These are phyloP conservation scores for Geotrichum klebahnii DNA, from an alignment of 1,139 yeast species.

Conservation along the genomic window DNA sequence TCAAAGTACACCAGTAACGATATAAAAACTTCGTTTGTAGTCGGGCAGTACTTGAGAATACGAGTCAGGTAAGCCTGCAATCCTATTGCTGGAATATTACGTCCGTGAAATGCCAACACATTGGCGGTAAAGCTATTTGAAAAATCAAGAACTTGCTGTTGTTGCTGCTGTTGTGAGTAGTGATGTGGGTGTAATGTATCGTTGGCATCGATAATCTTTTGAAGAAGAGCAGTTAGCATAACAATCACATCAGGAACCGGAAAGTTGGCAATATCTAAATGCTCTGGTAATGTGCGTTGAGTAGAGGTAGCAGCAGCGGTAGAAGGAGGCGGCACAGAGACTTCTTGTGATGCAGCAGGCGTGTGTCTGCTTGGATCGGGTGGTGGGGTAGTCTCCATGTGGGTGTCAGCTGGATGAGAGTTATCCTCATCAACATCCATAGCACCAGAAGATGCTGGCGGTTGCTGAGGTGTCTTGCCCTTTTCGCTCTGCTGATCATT, in stretches of 20 bases:
- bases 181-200: conserved; percentile 76
- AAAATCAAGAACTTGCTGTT: not conserved
- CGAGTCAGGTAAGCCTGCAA: conserved; percentile 84
- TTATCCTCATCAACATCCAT: conserved; percentile 8
- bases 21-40: conserved; percentile 91
- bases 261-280: conserved; percentile 74
- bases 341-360: conserved; percentile 17
- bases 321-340: conserved; percentile 6
- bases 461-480: not conserved
- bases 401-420: not conserved
- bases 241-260: conserved; percentile 75
- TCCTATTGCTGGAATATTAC: conserved; percentile 90
- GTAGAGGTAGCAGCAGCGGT: conserved; percentile 21
- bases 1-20: conserved; percentile 90
- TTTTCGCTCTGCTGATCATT: not conserved
- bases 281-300: conserved; percentile 39
- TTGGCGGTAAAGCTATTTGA: conserved; percentile 51
- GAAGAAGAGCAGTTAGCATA: conserved; percentile 80
- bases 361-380: not conserved
- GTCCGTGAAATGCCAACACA: conserved; percentile 89
- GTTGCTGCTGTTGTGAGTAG: conserved; percentile 44
- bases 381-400: conserved; percentile 7
- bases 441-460: not conserved
- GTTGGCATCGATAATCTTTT: conserved; percentile 87
- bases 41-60: conserved; percentile 93